A percentile compares a stretch with the other conserved stretches of the same genome.
Evolutionary conservation across 345 rosid species (phyloP).

Genomic region (Ceriops zippeliana): DNA sequence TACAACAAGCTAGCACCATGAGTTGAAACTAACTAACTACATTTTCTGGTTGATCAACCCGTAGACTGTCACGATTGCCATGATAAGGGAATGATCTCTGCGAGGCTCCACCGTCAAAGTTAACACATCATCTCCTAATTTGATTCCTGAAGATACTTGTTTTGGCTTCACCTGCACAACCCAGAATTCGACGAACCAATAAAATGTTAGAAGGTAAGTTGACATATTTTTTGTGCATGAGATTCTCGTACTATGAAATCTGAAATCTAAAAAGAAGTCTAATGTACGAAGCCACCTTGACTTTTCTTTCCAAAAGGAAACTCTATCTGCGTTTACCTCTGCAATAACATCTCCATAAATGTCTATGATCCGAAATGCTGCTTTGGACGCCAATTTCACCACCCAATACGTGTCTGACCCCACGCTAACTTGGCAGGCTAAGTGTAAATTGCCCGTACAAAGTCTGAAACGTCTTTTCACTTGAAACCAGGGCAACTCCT

Average conservation of each 20-base stretch:
- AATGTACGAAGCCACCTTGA: too few species aligned
- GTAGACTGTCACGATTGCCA: constrained; percentile 24
- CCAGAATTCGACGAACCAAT: neutral
- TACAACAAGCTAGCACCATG: too few species aligned
- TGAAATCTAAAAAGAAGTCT: too few species aligned
- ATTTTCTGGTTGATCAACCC: constrained; percentile 25
- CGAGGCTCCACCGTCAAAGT: constrained; percentile 24
- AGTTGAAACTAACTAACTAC: neutral
- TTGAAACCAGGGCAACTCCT: constrained; percentile 35
- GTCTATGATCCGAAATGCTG: constrained; percentile 32
- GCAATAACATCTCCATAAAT: constrained; percentile 28
- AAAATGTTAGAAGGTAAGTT: too few species aligned
- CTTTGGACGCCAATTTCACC: constrained; percentile 15
- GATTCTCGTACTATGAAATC: too few species aligned
- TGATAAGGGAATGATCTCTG: constrained; percentile 24
- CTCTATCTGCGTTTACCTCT: constrained; percentile 16
- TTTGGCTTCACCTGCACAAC: constrained; percentile 42
- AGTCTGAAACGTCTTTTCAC: constrained; percentile 22
- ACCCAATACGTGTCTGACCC: constrained; percentile 22
- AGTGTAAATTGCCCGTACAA: constrained; percentile 15
- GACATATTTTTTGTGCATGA: too few species aligned
- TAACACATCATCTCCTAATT: constrained; percentile 27
- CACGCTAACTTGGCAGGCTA: constrained; percentile 24
- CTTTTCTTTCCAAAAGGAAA: too few species aligned
- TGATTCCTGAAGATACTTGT: constrained; percentile 15